A percentile compares a stretch with the other conserved stretches of the same genome.
Conservation (phyloP, 768 basidiomycete species). For the Kwoniella botswanensis region DNA sequence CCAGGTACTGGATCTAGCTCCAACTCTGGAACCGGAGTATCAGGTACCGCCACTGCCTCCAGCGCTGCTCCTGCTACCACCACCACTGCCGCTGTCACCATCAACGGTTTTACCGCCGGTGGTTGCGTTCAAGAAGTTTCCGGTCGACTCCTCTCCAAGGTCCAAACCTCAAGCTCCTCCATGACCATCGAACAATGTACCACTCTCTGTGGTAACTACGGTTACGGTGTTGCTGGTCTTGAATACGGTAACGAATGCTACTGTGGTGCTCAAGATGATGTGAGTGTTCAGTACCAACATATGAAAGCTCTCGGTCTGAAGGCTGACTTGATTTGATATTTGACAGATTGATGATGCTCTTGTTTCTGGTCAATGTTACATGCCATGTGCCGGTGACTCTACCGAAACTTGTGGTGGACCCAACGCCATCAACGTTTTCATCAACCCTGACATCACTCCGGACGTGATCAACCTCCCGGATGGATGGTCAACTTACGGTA, state of each 20-base stretch:
- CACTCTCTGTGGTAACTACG: constrained; percentile 29
- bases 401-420: constrained; percentile 45
- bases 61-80: constrained; percentile 19
- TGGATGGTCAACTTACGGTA: constrained; percentile 34
- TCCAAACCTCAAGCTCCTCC: constrained; percentile 25
- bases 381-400: constrained; percentile 50
- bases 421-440: constrained; percentile 43
- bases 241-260: constrained; percentile 53
- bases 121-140: constrained; percentile 43
- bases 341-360: constrained; percentile 32
- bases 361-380: constrained; percentile 39
- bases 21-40: constrained; percentile 9
- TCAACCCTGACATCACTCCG: constrained; percentile 23
- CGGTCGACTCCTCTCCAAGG: constrained; percentile 32
- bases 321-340: background rate
- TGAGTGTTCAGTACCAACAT: background rate
- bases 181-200: constrained; percentile 41
- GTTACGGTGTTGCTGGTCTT: constrained; percentile 42
- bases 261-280: constrained; percentile 37
- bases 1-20: constrained; percentile 19
- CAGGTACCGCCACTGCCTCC: constrained; percentile 19
- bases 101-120: constrained; percentile 33
- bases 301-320: no score
- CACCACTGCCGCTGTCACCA: constrained; percentile 16
- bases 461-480: constrained; percentile 28